Evolutionary conservation across 2,329 filamentous ascomycete species (phyloP).

Genomic region (Pseudogymnoascus sp.): DNA sequence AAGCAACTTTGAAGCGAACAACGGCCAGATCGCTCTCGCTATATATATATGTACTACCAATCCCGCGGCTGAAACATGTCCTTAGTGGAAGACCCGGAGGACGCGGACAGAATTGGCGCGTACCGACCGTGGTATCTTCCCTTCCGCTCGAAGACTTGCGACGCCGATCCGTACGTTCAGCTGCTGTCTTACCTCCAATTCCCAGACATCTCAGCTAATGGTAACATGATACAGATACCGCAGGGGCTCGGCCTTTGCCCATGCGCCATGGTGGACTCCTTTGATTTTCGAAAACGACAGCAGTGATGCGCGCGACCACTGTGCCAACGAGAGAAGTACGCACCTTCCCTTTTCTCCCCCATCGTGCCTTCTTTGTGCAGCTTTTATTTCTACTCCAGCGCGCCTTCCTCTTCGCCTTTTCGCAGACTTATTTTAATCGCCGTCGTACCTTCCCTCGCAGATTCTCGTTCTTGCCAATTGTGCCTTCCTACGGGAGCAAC

Average conservation of each 20-base stretch:
- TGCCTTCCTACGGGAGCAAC: background rate
- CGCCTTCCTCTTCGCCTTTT: conserved; percentile 12
- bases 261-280: conserved; percentile 25
- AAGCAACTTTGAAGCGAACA: conserved; percentile 1
- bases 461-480: background rate
- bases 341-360: background rate
- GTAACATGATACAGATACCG: conserved; percentile 24
- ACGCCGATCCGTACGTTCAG: background rate
- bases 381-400: background rate
- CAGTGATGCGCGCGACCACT: conserved; percentile 54
- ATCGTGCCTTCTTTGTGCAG: background rate
- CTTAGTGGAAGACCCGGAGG: background rate
- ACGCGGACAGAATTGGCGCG: conserved; percentile 10
- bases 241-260: background rate
- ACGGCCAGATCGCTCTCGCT: background rate
- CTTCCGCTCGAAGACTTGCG: conserved; percentile 36
- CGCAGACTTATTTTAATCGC: conserved; percentile 16
- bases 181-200: background rate
- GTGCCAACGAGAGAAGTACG: conserved; percentile 41
- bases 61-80: background rate
- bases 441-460: conserved; percentile 33
- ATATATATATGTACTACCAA: background rate
- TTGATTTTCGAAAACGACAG: conserved; percentile 60
- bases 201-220: background rate
- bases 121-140: conserved; percentile 47